These are phyloP conservation scores for Russula olivacea DNA, from an alignment of 768 basidiomycete genomes.

Conservation along the genomic window DNA sequence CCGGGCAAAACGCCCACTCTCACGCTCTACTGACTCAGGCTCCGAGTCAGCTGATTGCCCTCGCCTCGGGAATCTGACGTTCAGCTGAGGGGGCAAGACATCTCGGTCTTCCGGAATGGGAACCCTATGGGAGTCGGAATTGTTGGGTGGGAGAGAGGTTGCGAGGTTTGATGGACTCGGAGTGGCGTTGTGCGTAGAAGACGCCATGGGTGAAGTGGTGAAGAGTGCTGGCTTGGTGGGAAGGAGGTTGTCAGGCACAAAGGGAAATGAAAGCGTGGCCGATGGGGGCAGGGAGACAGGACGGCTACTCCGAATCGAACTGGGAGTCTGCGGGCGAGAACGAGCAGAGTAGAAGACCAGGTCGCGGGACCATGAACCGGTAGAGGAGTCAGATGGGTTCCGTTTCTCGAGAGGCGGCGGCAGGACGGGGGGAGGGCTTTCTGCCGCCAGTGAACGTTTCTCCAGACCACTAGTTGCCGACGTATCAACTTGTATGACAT, in stretches of 20 bases:
- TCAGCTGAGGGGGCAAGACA: slow-evolving; percentile 6
- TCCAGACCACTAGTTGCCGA: background rate
- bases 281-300: slow-evolving; percentile 13
- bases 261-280: slow-evolving; percentile 6
- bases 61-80: slow-evolving; percentile 21
- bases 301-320: slow-evolving; percentile 14
- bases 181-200: background rate
- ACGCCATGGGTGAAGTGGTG: slow-evolving; percentile 12
- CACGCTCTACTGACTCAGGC: slow-evolving; percentile 13
- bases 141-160: slow-evolving; percentile 2
- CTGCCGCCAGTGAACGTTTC: background rate
- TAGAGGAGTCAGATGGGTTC: slow-evolving; percentile 15
- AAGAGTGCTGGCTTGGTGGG: background rate
- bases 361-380: slow-evolving; percentile 19
- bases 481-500: slow-evolving; percentile 20
- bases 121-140: background rate
- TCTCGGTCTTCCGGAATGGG: background rate
- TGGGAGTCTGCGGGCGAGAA: slow-evolving; percentile 21
- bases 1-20: slow-evolving; percentile 10
- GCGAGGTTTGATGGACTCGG: slow-evolving; percentile 4
- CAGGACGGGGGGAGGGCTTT: background rate
- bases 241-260: background rate
- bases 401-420: slow-evolving; percentile 12
- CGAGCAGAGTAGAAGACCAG: slow-evolving; percentile 12
- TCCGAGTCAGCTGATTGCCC: slow-evolving; percentile 12